Base-by-base conservation (phyloP, 2,329 filamentous ascomycete genomes). In the Aphanocladium album region DNA sequence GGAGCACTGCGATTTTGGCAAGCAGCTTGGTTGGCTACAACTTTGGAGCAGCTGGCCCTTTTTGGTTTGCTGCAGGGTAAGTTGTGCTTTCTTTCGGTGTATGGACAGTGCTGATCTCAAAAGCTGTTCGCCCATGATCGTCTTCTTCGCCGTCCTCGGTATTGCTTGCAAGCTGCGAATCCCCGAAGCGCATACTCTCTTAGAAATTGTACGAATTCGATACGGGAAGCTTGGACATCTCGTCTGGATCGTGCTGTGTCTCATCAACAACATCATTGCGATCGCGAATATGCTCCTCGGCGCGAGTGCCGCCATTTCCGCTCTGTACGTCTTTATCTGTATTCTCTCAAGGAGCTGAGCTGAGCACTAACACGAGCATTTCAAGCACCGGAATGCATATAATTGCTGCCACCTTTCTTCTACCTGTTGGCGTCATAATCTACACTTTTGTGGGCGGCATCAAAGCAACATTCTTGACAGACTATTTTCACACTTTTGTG, bases 51-150 rank as follows among this genome's bases (percentile, higher is more conserved):
- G 78, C 80, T 1, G 81, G 81, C 0, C 81, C 81, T 0, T 83
- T 85, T 59, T 85, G 81, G 82, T 85, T 81, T 62, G 81, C 80
- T 2, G 81, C 80, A 50, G 82, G 81, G 70, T 72, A 60, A 37
- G 63, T 43, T 3, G 21, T 0, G 17, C n/a, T n/a, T 23, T 12
- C 39, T 45, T 16, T 6, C 17, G 6, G 16, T 45, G 16, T 57
- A 52, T n/a, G 51, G 35, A 37, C 11, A 11, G 37, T n/a, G 27
- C 54, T 56, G 35, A 62, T 21, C 1, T 46, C 7, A 12, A 5
- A 17, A 68, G 72, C 1, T 81, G 79, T 54, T 80, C 77, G 11
- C 79, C 80, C 0, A 82, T 82, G 79, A 83, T 84, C 47, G 79
- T 81, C 0, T 82, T 84, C 67, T 83, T 84, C 53, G 75, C 81